phyloP scores from a whole-genome alignment of 441 rosid genomes.

The Macaranga tanarius region DNA sequence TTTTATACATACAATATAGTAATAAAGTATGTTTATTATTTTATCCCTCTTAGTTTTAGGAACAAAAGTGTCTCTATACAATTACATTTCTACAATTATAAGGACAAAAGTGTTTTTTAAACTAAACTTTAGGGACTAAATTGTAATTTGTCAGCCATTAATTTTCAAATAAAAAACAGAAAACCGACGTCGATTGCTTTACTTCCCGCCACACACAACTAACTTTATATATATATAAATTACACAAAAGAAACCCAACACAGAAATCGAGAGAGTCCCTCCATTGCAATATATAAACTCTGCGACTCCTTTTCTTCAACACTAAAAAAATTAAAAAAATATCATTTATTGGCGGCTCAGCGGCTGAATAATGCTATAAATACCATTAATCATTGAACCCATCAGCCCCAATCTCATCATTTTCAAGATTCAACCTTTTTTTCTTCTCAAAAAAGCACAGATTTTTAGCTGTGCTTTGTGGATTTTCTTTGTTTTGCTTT shows the following conservation, averaged over 20 bases:
- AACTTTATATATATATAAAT: not conserved
- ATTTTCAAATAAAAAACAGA: not conserved
- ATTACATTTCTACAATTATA: too few relatives aligned
- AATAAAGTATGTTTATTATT: too few relatives aligned
- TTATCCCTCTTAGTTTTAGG: too few relatives aligned
- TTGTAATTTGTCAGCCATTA: not conserved
- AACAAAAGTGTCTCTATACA: too few relatives aligned
- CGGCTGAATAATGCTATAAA: not conserved
- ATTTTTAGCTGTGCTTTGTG: not conserved
- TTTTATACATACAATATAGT: too few relatives aligned
- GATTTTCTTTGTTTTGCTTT: not conserved
- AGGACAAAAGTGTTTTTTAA: too few relatives aligned
- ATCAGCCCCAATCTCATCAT: not conserved
- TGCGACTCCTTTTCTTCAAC: slow-evolving; percentile 7
- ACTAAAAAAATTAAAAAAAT: too few relatives aligned
- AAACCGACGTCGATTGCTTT: not conserved
- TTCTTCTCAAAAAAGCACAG: not conserved
- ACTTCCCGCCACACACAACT: not conserved
- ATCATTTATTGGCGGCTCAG: too few relatives aligned
- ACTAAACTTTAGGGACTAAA: too few relatives aligned
- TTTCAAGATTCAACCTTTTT: not conserved
- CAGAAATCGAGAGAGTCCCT: slow-evolving; percentile 1
- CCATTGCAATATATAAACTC: slow-evolving; percentile 13
- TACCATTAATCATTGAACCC: not conserved
- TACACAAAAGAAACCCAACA: not conserved